Evolutionary conservation across 768 basidiomycete species (phyloP), one percentile per base, ranked within the genome.

Genomic region (Tephrocybe sp.): DNA sequence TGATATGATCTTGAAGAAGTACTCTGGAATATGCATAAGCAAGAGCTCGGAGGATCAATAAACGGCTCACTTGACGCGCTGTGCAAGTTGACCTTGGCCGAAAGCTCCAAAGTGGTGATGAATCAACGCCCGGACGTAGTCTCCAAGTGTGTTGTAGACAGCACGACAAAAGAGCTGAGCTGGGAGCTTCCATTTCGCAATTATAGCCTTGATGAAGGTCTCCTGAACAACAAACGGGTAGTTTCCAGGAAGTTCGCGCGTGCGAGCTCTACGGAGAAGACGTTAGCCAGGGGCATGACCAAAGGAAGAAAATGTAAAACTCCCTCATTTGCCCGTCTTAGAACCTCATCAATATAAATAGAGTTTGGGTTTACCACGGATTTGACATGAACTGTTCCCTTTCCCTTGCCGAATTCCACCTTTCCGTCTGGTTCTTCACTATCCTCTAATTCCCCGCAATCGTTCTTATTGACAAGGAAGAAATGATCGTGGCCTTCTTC

Each of bases 211-310:
- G 44, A 89, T 84, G 51, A 77, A 84, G 0, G 63, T 59, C 9
- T 71, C 62, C 40, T 82, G 78, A 0, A 89, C 82, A 0, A 82
- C 68, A 51, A 83, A 88, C 0, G 87, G 86, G 51, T 80, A 85
- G 51, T 77, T 75, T 12, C 79, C 83, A 0, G 86, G 87, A 0
- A 89, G 73, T 56, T 89, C 87, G 1, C 89, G 79, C 1, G 86
- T 84, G 3, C 83, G 75, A 1, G 87, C 79, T 18, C 89, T 90
- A 44, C 34, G 12, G 22, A 44, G 25, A 12, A 4, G 9, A 28
- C 12, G 27, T 30, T 11, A 44, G n/a, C n/a, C n/a, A n/a, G 7
- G 44, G 37, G 9, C 13, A 43, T 7, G 9, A 5, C 1, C 32
- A 35, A 7, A 19, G 24, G 50, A n/a, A 12, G 19, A 27, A 16